Evolutionary conservation across 2,329 filamentous ascomycete species (phyloP), one percentile per base, ranked within the genome.

Genomic region (Myriosclerotinia duriaeana): DNA sequence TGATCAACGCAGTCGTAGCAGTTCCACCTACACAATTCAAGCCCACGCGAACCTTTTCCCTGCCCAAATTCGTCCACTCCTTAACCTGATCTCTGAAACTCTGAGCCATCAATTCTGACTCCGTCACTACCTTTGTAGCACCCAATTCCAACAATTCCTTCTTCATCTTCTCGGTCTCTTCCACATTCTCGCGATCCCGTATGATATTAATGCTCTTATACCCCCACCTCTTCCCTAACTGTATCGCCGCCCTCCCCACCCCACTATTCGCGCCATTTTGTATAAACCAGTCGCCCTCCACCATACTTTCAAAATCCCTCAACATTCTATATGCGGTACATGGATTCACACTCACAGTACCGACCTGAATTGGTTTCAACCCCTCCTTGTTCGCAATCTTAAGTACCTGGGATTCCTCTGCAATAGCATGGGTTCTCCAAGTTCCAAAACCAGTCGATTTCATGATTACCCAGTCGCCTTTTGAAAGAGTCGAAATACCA

Each of bases 231-330:
- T 81, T 84, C 1, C 86, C 94, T 1, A 99, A 82, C 79, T 99
- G 95, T 71, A 98, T 95, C 14, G 92, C 94, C 3, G 93, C 91
- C 50, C 95, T 83, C 1, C 95, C 95, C 20, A 99, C 95, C 14
- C 93, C 95, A 53, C 88, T 92, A 79, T 99, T 99, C 50, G 94
- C 95, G 9, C 94, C 95, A 77, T 99, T 99, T 79, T 99, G 95
- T 56, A 99, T 88, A 76, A 97, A 92, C 93, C 94, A 99, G 66
- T 96, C 89, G 65, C 93, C 91, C n/a, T 87, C 85, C 65, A 84
- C 76, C 42, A 89, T 78, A 5, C 81, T 76, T 5, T 80, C 87
- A 75, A 94, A 97, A 76, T 94, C 91, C 66, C 88, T 87, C 67
- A 99, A 84, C 88, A 99, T 96, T 65, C 93, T 87, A 79, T 96